Percentiles rank a stretch among this genome's conserved stretches.
Evolutionary conservation across 225 moss, liverwort and hornwort genomes (phyloP).

Genomic region (Sphagnum tenellum): DNA sequence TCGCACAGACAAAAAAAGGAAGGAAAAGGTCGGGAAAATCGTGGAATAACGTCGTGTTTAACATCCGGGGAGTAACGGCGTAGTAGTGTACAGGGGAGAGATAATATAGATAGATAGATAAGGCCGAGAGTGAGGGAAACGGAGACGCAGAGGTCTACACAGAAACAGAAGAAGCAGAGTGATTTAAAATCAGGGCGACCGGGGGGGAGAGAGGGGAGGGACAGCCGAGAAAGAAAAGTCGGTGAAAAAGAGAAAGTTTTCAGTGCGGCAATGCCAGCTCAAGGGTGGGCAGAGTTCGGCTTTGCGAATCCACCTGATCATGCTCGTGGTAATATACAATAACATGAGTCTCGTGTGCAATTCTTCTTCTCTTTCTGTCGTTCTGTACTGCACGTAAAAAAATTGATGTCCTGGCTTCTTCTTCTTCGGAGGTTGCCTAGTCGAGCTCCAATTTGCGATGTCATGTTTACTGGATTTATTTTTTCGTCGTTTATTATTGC

Average conservation of each 20-base stretch:
- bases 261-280: conserved; percentile 45
- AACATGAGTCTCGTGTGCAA: conserved; percentile 7
- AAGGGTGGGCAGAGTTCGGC: conserved; percentile 47
- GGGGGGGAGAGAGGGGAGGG: background rate
- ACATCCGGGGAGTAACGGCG: too few relatives aligned
- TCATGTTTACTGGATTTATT: conserved; percentile 19
- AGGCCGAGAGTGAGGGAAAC: too few relatives aligned
- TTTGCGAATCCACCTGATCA: conserved; percentile 20
- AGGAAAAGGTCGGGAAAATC: background rate
- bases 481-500: conserved; percentile 10
- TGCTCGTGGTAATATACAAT: conserved; percentile 34
- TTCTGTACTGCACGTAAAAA: conserved; percentile 10
- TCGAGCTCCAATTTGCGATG: conserved; percentile 32
- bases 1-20: too few relatives aligned
- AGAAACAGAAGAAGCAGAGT: too few relatives aligned
- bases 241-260: background rate
- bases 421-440: conserved; percentile 3
- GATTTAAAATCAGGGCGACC: background rate
- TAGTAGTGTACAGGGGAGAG: too few relatives aligned
- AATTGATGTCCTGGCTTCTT: conserved; percentile 11
- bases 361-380: background rate
- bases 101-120: too few relatives aligned
- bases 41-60: background rate
- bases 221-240: background rate
- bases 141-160: too few relatives aligned